Evolutionary conservation across 345 rosid species (phyloP).

Genomic region (Gossypium anomalum): DNA sequence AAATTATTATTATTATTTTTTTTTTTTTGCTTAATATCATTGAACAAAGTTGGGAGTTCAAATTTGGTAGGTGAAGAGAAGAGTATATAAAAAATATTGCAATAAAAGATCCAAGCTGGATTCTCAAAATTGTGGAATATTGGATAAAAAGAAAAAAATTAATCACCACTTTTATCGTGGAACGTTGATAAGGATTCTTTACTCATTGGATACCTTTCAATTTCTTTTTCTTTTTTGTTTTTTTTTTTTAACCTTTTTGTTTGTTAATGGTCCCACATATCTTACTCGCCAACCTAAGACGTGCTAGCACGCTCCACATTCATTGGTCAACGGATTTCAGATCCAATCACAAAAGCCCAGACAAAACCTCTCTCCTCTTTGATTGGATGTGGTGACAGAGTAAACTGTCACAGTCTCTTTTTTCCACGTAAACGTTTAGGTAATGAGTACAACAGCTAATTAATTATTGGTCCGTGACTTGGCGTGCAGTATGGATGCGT

Average conservation of each 20-base stretch:
- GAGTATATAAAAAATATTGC: no score
- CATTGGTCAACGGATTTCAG: background rate
- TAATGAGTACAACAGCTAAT: background rate
- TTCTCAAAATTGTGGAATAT: no score
- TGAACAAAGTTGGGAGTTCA: no score
- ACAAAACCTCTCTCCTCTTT: background rate
- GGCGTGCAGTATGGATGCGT: background rate
- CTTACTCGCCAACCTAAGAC: background rate
- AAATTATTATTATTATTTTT: no score
- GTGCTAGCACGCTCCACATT: slow-evolving; percentile 9
- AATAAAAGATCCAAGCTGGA: no score
- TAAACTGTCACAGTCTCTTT: background rate
- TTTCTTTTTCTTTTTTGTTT: no score
- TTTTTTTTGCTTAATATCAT: no score
- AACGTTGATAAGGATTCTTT: background rate
- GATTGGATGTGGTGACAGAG: background rate
- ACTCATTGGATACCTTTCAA: background rate
- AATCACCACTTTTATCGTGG: background rate
- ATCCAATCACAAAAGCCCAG: background rate
- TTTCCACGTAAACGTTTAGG: background rate
- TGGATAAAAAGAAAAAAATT: no score
- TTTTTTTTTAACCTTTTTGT: background rate
- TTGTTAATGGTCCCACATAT: background rate
- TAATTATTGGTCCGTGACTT: background rate
- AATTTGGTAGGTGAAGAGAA: no score